Evolutionary conservation across 2,329 filamentous ascomycete species (phyloP).

Genomic region (Lecanosticta acicola): DNA sequence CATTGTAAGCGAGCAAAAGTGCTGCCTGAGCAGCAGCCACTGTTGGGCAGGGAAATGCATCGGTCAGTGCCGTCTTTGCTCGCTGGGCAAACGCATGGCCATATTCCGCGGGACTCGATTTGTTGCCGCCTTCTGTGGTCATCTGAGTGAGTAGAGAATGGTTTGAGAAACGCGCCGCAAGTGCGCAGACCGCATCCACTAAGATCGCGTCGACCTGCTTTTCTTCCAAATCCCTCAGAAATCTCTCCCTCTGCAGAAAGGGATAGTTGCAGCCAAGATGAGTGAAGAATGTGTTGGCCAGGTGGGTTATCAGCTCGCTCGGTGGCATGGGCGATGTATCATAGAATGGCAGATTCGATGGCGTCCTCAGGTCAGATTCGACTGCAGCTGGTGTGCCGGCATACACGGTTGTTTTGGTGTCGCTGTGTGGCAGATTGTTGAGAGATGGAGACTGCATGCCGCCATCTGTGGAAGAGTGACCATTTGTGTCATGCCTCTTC

Average conservation of each 20-base stretch:
- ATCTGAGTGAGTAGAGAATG: constrained; percentile 47
- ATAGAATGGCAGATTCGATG: constrained; percentile 59
- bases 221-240: constrained; percentile 69
- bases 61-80: constrained; percentile 75
- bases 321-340: constrained; percentile 68
- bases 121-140: constrained; percentile 41
- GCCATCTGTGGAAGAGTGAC: constrained; percentile 50
- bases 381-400: constrained; percentile 24
- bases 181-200: constrained; percentile 77
- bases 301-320: constrained; percentile 66
- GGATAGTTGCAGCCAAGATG: constrained; percentile 83
- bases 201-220: constrained; percentile 78
- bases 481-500: constrained; percentile 55
- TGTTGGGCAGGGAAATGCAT: constrained; percentile 75
- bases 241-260: constrained; percentile 68
- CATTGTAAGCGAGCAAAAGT: constrained; percentile 77
- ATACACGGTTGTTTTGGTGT: constrained; percentile 16
- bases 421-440: constrained; percentile 13
- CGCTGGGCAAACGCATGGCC: constrained; percentile 74
- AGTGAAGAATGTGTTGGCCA: constrained; percentile 74
- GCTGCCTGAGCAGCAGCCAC: constrained; percentile 80
- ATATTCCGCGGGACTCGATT: constrained; percentile 54
- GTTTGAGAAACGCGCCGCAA: constrained; percentile 73
- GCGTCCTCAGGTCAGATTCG: constrained; percentile 40
- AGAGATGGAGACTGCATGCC: constrained; percentile 27